Evolutionary conservation across 169 alveolate species (phyloP).

Genomic region (Cryptosporidium baileyi): DNA sequence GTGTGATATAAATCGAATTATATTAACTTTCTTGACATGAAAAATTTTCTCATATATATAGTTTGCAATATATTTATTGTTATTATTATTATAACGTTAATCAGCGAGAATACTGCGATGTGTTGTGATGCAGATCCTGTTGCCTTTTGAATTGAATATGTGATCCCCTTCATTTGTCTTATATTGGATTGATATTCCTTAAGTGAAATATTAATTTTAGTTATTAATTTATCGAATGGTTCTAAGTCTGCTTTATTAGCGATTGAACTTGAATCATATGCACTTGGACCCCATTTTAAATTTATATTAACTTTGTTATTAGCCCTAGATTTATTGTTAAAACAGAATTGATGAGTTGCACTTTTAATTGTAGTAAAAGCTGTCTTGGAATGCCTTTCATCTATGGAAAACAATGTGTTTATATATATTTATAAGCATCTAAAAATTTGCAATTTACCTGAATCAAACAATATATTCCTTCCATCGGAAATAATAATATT

Average conservation of each 20-base stretch:
- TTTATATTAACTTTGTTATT: not conserved
- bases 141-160: not conserved
- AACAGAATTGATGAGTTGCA: slow-evolving; percentile 37
- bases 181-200: slow-evolving; percentile 46
- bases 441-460: not conserved
- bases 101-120: slow-evolving; percentile 22
- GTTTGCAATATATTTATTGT: slow-evolving; percentile 24
- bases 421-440: not conserved
- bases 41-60: slow-evolving; percentile 25
- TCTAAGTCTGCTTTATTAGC: slow-evolving; percentile 52
- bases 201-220: slow-evolving; percentile 23
- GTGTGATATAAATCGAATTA: no score
- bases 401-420: not conserved
- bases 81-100: slow-evolving; percentile 10
- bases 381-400: slow-evolving; percentile 10
- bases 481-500: slow-evolving; percentile 8
- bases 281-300: slow-evolving; percentile 61
- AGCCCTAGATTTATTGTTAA: not conserved
- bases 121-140: slow-evolving; percentile 23
- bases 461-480: not conserved
- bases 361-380: slow-evolving; percentile 41
- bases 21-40: slow-evolving; percentile 63
- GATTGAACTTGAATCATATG: slow-evolving; percentile 22
- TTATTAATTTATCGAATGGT: not conserved
- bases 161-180: slow-evolving; percentile 1